phyloP scores from a whole-genome alignment of 495 filamentous ascomycete genomes.

The Chaetomidium leptoderma region DNA sequence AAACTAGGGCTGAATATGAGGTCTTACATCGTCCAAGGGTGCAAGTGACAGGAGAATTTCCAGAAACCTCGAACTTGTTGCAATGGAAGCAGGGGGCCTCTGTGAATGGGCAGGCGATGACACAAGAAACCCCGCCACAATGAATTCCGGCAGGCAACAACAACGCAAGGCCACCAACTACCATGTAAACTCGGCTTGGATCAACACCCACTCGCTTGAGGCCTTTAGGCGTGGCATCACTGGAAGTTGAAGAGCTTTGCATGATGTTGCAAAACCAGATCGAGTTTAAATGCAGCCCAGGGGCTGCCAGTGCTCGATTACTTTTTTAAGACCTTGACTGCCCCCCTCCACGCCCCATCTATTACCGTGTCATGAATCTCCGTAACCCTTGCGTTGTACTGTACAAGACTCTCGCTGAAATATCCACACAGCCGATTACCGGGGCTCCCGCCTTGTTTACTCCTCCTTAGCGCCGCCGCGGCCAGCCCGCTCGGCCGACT shows the following conservation, averaged over 20 bases:
- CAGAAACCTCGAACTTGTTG: no score
- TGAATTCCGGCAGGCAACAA: not conserved
- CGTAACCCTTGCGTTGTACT: not conserved
- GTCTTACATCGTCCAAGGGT: no score
- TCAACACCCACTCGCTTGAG: no score
- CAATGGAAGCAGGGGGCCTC: no score
- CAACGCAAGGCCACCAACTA: not conserved
- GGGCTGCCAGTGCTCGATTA: not conserved
- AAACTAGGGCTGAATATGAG: no score
- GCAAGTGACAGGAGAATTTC: no score
- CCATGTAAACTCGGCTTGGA: not conserved
- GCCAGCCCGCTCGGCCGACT: constrained; percentile 78
- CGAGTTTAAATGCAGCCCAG: no score
- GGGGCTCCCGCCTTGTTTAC: constrained; percentile 42
- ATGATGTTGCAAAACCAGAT: no score
- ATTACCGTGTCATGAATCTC: not conserved
- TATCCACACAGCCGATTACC: not conserved
- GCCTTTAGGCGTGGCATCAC: not conserved
- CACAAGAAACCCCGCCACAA: not conserved
- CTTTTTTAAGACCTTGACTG: not conserved
- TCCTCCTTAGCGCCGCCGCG: constrained; percentile 88
- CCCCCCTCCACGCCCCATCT: not conserved
- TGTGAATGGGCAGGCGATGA: no score
- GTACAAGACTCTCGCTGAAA: constrained; percentile 7
- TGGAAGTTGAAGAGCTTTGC: not conserved